Base-by-base conservation (phyloP, 2,329 filamentous ascomycete genomes). In the Aphanoascus verrucosus region DNA sequence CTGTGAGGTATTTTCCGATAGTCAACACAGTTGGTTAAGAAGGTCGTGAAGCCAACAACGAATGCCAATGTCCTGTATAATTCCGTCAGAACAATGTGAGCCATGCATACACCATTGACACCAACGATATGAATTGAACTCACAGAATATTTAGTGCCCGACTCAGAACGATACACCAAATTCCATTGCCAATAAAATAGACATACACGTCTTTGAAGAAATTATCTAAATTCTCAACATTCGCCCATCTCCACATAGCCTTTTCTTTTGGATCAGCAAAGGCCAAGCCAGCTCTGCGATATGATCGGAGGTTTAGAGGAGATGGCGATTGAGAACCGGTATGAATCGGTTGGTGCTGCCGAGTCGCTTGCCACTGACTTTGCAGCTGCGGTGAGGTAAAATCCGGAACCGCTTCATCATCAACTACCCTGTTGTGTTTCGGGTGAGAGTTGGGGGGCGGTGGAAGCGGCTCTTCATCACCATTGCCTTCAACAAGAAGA, bases 181-280 rank as follows among this genome's bases (percentile, higher is more conserved):
- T 81, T 0, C 90, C 90, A 58, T 88, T 85, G 1, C 85, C 85
- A 49, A 85, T 75, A 63, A 86, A 95, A 69, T 95, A 96, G 59
- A 85, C 78, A 66, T 96, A 96, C 2, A 94, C 87, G 57, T 85
- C 85, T 53, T 81, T 79, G 64, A 95, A 82, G 66, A 95, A 96
- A 62, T 82, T 84, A 68, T 96, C 90, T 51, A 96, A 74, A 64
- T 94, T 93, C 37, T 86, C 82, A 54, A 93, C 87, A 63, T 95
- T 95, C 52, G 87, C 87, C 86, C 90, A 96, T 69, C 87, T 80
- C 84, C 88, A 96, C 74, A 94, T 81, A 2, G 90, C 89, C 67
- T 84, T 85, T 64, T 91, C 85, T 67, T 82, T 82, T 0, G 82
- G 79, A 61, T 81, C 78, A 28, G 76, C 72, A 50, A 72, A 66